These are phyloP conservation scores for Sparassis latifolia DNA, from an alignment of 1,284 basidiomycete species.

Conservation along the genomic window DNA sequence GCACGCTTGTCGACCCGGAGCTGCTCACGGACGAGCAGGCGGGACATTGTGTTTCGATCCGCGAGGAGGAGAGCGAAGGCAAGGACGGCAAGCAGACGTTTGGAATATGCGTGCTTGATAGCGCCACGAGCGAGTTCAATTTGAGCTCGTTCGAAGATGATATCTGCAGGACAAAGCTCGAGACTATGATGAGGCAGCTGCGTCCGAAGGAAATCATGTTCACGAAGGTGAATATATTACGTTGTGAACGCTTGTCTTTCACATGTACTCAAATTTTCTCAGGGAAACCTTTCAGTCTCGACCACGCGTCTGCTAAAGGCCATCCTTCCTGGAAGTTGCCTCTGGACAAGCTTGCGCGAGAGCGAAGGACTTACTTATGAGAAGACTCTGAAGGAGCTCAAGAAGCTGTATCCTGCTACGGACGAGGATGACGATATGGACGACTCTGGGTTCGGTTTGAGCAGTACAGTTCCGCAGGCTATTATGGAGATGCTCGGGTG, in stretches of 20 bases:
- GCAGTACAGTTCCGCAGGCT: constrained; percentile 58
- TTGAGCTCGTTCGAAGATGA: constrained; percentile 90
- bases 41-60: constrained; percentile 91
- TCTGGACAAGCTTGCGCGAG: constrained; percentile 83
- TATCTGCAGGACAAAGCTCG: constrained; percentile 84
- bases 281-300: constrained; percentile 80
- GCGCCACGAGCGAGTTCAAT: constrained; percentile 94
- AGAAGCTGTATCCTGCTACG: constrained; percentile 53
- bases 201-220: constrained; percentile 91
- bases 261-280: not conserved
- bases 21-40: constrained; percentile 92
- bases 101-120: constrained; percentile 93
- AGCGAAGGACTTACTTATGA: constrained; percentile 78
- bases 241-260: not conserved
- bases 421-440: constrained; percentile 43
- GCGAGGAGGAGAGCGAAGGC: constrained; percentile 44
- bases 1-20: constrained; percentile 90
- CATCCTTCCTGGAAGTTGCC: constrained; percentile 70
- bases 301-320: constrained; percentile 79
- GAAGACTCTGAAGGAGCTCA: constrained; percentile 66
- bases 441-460: constrained; percentile 32
- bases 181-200: constrained; percentile 91
- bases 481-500: constrained; percentile 70
- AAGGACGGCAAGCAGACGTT: constrained; percentile 56
- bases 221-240: constrained; percentile 61